Evolutionary conservation across 2,329 filamentous ascomycete genomes (phyloP).

Genomic region (Aspergillus ochraceus): DNA sequence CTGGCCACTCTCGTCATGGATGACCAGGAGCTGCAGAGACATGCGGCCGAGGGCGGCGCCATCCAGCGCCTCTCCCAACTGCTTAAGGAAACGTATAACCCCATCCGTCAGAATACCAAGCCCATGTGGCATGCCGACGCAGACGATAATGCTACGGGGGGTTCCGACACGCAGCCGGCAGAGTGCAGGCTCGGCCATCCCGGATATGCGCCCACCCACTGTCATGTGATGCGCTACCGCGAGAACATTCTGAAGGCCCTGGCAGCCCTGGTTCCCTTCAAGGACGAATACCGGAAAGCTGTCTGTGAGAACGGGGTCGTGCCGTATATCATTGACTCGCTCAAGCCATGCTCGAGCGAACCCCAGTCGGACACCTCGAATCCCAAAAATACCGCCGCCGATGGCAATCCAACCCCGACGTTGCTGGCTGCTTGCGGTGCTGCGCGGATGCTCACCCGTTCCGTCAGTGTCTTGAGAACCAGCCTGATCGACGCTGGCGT

Average conservation of each 20-base stretch:
- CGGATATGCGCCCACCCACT: slow-evolving; percentile 62
- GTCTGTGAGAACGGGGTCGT: slow-evolving; percentile 81
- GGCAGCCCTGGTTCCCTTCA: slow-evolving; percentile 76
- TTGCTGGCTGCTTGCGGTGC: slow-evolving; percentile 83
- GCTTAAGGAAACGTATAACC: slow-evolving; percentile 67
- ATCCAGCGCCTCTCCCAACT: slow-evolving; percentile 63
- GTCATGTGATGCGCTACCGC: slow-evolving; percentile 73
- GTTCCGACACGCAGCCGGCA: slow-evolving; percentile 24
- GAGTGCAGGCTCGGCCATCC: slow-evolving; percentile 57
- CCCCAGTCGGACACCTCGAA: slow-evolving; percentile 27
- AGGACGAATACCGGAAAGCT: slow-evolving; percentile 79
- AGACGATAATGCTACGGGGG: slow-evolving; percentile 19
- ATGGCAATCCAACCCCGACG: slow-evolving; percentile 77
- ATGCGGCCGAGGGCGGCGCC: slow-evolving; percentile 70
- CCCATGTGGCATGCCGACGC: slow-evolving; percentile 56
- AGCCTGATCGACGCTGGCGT: slow-evolving; percentile 84
- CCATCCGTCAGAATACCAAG: slow-evolving; percentile 48
- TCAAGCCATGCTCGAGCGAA: slow-evolving; percentile 57
- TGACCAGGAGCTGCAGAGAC: slow-evolving; percentile 75
- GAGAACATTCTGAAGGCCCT: slow-evolving; percentile 76
- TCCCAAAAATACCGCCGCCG: slow-evolving; percentile 47
- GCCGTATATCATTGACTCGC: slow-evolving; percentile 78
- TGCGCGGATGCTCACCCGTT: slow-evolving; percentile 77
- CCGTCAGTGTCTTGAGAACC: slow-evolving; percentile 79
- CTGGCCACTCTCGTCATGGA: slow-evolving; percentile 78